Conservation (phyloP, 73 alveolate genomes). For the Stentor coeruleus region DNA sequence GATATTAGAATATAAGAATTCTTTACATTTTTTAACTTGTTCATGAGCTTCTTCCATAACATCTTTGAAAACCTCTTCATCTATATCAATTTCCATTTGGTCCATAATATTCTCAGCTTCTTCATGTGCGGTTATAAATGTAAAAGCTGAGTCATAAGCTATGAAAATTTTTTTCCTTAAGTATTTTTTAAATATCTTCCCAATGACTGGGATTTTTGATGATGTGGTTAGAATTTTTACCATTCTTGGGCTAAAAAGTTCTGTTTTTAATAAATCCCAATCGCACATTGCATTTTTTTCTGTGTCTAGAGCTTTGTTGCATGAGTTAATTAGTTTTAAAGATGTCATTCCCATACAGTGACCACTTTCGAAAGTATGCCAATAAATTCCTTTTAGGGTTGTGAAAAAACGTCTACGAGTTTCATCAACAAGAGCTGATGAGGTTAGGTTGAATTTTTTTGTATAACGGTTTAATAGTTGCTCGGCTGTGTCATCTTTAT, state of each 20-base stretch:
- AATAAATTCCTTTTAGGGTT: slow-evolving; percentile 22
- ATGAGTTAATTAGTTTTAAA: neutral
- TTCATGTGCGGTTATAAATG: slow-evolving; percentile 6
- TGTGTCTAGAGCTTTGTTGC: neutral
- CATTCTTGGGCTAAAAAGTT: neutral
- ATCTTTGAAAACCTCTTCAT: slow-evolving; percentile 1
- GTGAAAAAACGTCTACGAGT: slow-evolving; percentile 14
- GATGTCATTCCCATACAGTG: slow-evolving; percentile 18
- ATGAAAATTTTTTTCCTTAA: neutral
- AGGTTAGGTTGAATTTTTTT: neutral
- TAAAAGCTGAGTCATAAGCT: neutral
- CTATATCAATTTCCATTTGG: slow-evolving; percentile 18
- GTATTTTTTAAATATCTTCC: neutral
- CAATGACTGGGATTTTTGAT: neutral
- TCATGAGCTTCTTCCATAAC: slow-evolving; percentile 27
- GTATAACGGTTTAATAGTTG: neutral
- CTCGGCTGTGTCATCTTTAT: neutral
- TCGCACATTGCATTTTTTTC: neutral
- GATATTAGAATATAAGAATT: neutral
- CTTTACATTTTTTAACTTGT: neutral
- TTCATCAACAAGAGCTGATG: slow-evolving; percentile 15
- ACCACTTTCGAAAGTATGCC: slow-evolving; percentile 17
- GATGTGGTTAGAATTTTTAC: neutral
- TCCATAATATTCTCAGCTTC: slow-evolving; percentile 18
- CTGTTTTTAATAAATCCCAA: slow-evolving; percentile 5